Evolutionary conservation across 73 alveolate species (phyloP).

Genomic region (Blepharisma japonicum): DNA sequence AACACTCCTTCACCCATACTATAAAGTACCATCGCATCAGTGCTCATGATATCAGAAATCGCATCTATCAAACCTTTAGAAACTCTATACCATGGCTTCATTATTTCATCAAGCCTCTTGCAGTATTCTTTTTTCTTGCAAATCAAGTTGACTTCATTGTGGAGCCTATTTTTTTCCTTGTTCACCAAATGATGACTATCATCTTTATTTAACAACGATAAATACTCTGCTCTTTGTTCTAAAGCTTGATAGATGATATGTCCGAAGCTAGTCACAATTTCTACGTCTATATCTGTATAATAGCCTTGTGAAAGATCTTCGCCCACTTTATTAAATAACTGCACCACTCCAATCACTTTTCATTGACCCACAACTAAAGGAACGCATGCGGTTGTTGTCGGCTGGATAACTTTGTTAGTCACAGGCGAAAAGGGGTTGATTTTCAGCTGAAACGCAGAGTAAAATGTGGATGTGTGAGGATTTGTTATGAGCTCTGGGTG

Average conservation of each 20-base stretch:
- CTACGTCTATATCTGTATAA: conserved; percentile 6
- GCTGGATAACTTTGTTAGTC: neutral
- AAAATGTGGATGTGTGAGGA: conserved; percentile 17
- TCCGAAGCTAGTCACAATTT: neutral
- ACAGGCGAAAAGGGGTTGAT: neutral
- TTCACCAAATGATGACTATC: neutral
- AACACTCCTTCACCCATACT: neutral
- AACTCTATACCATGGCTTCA: neutral
- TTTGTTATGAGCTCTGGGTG: neutral
- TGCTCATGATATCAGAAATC: neutral
- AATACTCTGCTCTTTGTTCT: neutral
- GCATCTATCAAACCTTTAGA: neutral
- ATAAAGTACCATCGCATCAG: neutral
- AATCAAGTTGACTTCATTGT: neutral
- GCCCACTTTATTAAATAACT: conserved; percentile 18
- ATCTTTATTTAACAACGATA: neutral
- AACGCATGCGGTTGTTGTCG: neutral
- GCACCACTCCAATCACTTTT: neutral
- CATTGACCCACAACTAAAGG: neutral
- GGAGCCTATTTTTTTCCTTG: neutral
- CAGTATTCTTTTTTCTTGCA: neutral
- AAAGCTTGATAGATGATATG: neutral
- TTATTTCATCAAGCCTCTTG: neutral
- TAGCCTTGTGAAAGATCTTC: neutral
- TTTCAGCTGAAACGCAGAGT: neutral